Conservation (phyloP, 2,329 filamentous ascomycete species). For the Colletotrichum navitas region DNA sequence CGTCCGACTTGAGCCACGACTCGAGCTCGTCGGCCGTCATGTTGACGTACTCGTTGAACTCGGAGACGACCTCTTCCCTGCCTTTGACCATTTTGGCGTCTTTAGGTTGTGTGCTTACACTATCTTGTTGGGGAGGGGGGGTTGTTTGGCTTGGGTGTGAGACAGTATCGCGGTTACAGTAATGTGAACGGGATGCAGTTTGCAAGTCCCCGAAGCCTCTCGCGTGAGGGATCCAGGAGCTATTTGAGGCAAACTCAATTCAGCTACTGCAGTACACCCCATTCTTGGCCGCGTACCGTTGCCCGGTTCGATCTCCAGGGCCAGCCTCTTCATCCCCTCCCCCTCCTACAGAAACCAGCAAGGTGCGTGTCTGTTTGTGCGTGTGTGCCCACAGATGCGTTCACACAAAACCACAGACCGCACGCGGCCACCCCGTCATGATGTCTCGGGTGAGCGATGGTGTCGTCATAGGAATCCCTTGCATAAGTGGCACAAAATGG, state of each 20-base stretch:
- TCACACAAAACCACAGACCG: slow-evolving; percentile 25
- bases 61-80: slow-evolving; percentile 55
- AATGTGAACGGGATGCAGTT: background rate
- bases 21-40: slow-evolving; percentile 73
- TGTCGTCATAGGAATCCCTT: slow-evolving; percentile 44
- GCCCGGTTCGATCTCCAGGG: slow-evolving; percentile 4
- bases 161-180: background rate
- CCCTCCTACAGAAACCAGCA: slow-evolving; percentile 12
- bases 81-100: slow-evolving; percentile 44
- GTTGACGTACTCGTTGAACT: slow-evolving; percentile 77
- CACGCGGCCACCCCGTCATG: slow-evolving; percentile 38
- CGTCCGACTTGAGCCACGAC: slow-evolving; percentile 70
- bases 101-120: background rate
- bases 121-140: background rate
- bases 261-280: background rate
- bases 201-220: no score
- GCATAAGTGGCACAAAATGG: slow-evolving; percentile 42
- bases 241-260: slow-evolving; percentile 42
- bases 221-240: slow-evolving; percentile 11
- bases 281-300: background rate
- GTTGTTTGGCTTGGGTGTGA: background rate
- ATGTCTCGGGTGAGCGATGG: slow-evolving; percentile 37
- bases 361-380: background rate
- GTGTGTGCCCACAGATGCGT: slow-evolving; percentile 27
- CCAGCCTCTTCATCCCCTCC: background rate